Conservation (phyloP, 164 flowering plant species). For the Protea cynaroides region DNA sequence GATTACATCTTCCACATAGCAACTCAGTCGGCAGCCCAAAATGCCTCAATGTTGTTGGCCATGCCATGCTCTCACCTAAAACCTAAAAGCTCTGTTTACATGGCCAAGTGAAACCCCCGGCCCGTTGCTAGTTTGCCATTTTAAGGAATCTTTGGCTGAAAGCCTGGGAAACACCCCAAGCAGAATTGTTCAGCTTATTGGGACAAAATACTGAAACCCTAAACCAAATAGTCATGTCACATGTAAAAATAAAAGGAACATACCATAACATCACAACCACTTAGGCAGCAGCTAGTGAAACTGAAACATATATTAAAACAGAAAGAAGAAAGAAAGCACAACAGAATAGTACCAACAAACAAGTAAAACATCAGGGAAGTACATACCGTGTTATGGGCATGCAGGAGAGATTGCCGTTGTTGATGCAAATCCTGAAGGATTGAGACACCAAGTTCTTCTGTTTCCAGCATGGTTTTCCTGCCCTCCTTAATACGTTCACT, state of each 20-base stretch:
- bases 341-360: background rate
- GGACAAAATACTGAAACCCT: background rate
- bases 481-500: slow-evolving; percentile 53
- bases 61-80: too few species aligned
- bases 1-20: too few species aligned
- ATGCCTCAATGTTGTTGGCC: too few species aligned
- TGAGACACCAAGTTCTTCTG: slow-evolving; percentile 76
- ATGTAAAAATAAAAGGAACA: background rate
- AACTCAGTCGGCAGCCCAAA: too few species aligned
- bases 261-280: background rate
- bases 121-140: too few species aligned
- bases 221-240: background rate
- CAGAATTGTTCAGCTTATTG: background rate
- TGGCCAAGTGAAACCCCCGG: too few species aligned
- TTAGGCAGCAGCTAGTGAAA: background rate
- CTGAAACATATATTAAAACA: background rate
- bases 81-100: too few species aligned
- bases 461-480: slow-evolving; percentile 66
- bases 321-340: background rate
- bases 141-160: background rate
- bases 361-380: background rate
- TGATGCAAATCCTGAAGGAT: slow-evolving; percentile 61
- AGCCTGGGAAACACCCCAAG: background rate
- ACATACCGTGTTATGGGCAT: slow-evolving; percentile 46
- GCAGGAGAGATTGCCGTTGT: slow-evolving; percentile 59